Conservation (phyloP, 2,329 filamentous ascomycete species). For the Escovopsis sp. region DNA sequence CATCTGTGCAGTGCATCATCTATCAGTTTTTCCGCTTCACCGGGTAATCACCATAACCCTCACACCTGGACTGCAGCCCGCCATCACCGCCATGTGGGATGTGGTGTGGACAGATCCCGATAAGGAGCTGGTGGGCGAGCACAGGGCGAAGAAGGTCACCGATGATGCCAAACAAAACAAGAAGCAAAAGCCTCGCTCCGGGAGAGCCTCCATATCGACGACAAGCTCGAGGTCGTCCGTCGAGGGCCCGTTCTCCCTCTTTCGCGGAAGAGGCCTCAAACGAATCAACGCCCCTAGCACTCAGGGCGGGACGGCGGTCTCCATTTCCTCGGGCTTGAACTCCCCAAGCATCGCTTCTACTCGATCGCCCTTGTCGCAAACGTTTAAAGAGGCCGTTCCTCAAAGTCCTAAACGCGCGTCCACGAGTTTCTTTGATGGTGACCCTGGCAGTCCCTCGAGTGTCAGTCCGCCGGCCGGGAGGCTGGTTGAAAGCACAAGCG, state of each 20-base stretch:
- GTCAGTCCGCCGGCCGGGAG: neutral
- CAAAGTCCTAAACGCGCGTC: slow-evolving; percentile 10
- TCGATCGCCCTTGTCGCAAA: slow-evolving; percentile 12
- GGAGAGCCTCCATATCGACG: slow-evolving; percentile 25
- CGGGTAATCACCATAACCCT: neutral
- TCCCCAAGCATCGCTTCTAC: slow-evolving; percentile 14
- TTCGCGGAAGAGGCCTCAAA: slow-evolving; percentile 23
- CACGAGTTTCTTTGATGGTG: slow-evolving; percentile 2
- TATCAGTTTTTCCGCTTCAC: neutral
- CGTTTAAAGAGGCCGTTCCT: slow-evolving; percentile 12
- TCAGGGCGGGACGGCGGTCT: slow-evolving; percentile 8
- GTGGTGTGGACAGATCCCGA: slow-evolving; percentile 43
- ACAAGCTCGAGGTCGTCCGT: slow-evolving; percentile 28
- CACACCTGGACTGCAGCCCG: slow-evolving; percentile 1
- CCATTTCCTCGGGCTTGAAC: slow-evolving; percentile 11
- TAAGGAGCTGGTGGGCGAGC: slow-evolving; percentile 37
- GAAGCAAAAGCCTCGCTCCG: slow-evolving; percentile 11
- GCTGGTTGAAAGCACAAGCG: neutral
- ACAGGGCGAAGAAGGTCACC: slow-evolving; percentile 32
- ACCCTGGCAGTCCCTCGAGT: slow-evolving; percentile 1
- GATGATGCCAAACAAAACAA: slow-evolving; percentile 7
- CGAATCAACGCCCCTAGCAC: slow-evolving; percentile 9
- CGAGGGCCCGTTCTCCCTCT: slow-evolving; percentile 28
- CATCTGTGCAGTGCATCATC: neutral
- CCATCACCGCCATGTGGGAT: slow-evolving; percentile 34